Evolutionary conservation across 441 rosid genomes (phyloP), one percentile per base, ranked within the genome.

Genomic region (Adansonia rubrostipa): DNA sequence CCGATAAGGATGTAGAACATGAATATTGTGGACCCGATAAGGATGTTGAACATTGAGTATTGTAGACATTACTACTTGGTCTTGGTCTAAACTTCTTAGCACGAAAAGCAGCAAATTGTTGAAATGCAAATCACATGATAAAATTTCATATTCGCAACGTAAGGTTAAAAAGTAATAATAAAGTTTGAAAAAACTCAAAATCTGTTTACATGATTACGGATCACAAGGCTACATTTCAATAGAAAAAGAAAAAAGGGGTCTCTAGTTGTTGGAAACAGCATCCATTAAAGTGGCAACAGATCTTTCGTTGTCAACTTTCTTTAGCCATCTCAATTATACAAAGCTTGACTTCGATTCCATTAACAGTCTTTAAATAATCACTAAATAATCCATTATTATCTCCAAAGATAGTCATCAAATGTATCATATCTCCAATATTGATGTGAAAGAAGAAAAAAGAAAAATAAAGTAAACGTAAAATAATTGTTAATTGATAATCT

Each of bases 191-290:
- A 50, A 1, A 11, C 56, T 20, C 28, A 48, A 48, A 20, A 48
- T 45, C 40, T 19, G 19, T 58, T 3, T 45, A 60, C 58, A 74
- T 75, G 24, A 9, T 47, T 5, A 9, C 4, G 62, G 36, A 56
- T 17, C 60, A 54, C 28, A 9, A 67, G 36, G 33, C 53, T 19
- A 33, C 53, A 67, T 50, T 62, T 4, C 20, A n/a, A 50, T 1
- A 3, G 44, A 9, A 40, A 36, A 14, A 28, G 36, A 28, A 28
- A 28, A 28, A 28, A 2, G 36, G 36, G 36, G 2, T 28, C 36
- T 78, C 80, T 1, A 8, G 70, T 71, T 7, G 56, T 62, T 51
- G 72, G 71, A 67, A 45, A 44, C 3, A 67, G 15, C 9, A 62
- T 50, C 71, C 20, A 19, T 5, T 56, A 61, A 13, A 71, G 73